Evolutionary conservation across 805 yeast genomes (phyloP).

Genomic region (Isabelozyma pseudorhagii): DNA sequence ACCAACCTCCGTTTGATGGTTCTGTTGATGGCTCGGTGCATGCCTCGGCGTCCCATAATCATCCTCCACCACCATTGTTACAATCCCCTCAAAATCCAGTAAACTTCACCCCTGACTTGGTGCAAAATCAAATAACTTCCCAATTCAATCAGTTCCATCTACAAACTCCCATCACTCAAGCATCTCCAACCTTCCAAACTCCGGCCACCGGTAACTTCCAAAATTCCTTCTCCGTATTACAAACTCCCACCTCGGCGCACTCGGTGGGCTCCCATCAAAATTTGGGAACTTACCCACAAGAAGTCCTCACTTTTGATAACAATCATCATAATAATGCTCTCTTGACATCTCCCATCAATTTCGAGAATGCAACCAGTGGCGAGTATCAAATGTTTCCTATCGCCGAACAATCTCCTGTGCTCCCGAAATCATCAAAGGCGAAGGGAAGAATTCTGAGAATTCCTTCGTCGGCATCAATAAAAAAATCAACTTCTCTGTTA

Average conservation of each 20-base stretch:
- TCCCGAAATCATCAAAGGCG: not conserved
- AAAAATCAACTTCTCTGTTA: not conserved
- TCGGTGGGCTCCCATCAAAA: not conserved
- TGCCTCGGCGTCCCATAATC: not conserved
- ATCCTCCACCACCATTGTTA: not conserved
- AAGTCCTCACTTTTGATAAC: not conserved
- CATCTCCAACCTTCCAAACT: constrained; percentile 1
- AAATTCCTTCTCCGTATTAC: not conserved
- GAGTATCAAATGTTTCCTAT: not conserved
- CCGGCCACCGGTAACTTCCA: not conserved
- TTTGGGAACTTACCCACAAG: not conserved
- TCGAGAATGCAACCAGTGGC: not conserved
- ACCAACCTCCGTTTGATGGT: not conserved
- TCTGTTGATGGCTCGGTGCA: not conserved
- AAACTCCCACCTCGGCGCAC: not conserved
- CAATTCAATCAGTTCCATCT: constrained; percentile 5
- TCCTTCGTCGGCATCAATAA: not conserved
- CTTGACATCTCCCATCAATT: not conserved
- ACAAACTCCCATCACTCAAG: constrained; percentile 3
- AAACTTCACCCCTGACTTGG: not conserved
- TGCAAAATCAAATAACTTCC: constrained; percentile 3
- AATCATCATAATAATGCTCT: not conserved
- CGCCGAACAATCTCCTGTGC: not conserved
- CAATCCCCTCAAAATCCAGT: not conserved
- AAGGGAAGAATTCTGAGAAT: not conserved